Evolutionary conservation across 306 rosid genomes (phyloP), one percentile per base, ranked within the genome.

Genomic region (Vigna hirtella): DNA sequence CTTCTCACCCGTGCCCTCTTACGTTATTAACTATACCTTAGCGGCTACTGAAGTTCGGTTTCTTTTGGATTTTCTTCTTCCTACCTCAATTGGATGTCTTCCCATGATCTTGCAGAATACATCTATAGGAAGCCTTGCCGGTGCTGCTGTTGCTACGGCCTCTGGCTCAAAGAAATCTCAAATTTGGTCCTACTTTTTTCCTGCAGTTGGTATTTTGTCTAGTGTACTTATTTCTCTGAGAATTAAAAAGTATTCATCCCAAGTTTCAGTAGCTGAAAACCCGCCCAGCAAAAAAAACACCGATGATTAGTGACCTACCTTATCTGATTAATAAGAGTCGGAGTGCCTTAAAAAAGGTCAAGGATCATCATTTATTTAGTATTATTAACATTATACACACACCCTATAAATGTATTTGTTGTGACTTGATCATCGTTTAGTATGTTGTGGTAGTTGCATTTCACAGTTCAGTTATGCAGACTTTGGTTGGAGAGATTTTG

Each of bases 91-190:
- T 10, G 98, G 99, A 81, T 89, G 98, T 85, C 20, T 91, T 71
- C 99, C 99, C 4, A 95, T 95, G 99, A 95, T 95, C 80, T 81
- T 95, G 83, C 99, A 93, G 85, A 95, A 93, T 81, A 86, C 95
- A 18, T 95, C 99, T 8, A 85, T 95, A 12, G 99, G 99, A 84
- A 93, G 97, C 86, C 91, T 95, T 20, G 98, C 99, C 17, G 96
- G 98, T 69, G 97, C 98, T 59, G 96, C 99, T 7, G 93, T 91
- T 83, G 86, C 93, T 51, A 53, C 93, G 28, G 87, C 93, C 7
- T 85, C 93, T n/a, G 90, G 94, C 58, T 82, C 95, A 20, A 56
- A 83, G 77, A 86, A 86, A 74, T 90, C 90, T 78, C 87, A 81
- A 52, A 24, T 87, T 82, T 92, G 93, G 95, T 91, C 97, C 1